A percentile compares a stretch with the other conserved stretches of the same genome.
These are phyloP conservation scores for Metschnikowia santaceciliae DNA, from an alignment of 805 yeast species.

Conservation along the genomic window DNA sequence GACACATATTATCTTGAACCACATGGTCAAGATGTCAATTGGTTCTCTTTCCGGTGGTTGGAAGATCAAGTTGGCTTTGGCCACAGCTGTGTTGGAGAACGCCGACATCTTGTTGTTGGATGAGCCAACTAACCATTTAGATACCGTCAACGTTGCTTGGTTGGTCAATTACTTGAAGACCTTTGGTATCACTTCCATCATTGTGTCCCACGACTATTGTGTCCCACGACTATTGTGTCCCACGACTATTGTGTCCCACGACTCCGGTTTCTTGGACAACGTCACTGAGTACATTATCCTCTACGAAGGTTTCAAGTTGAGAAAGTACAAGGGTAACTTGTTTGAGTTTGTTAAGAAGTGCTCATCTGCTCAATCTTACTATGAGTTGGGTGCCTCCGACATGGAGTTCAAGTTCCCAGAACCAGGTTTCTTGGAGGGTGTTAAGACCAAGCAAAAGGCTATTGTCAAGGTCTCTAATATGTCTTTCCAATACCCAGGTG, in stretches of 20 bases:
- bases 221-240: conserved; percentile 92
- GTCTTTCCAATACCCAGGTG: conserved; percentile 99
- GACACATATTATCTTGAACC: too few species aligned
- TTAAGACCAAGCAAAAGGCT: conserved; percentile 97
- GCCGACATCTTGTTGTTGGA: conserved; percentile 97
- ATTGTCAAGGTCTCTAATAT: conserved; percentile 96
- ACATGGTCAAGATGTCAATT: conserved; percentile 88
- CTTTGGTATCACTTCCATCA: conserved; percentile 97
- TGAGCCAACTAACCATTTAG: conserved; percentile 99
- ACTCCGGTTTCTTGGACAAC: conserved; percentile 98
- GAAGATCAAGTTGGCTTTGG: conserved; percentile 99
- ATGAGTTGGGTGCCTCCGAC: conserved; percentile 98
- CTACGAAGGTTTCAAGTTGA: conserved; percentile 99
- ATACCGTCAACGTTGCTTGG: conserved; percentile 99
- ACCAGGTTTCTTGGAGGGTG: conserved; percentile 99
- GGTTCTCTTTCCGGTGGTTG: conserved; percentile 99
- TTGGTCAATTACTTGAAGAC: conserved; percentile 98
- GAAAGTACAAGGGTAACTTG: conserved; percentile 99
- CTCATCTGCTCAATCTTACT: conserved; percentile 98
- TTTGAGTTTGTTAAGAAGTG: conserved; percentile 98
- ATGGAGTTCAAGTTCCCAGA: conserved; percentile 97
- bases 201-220: conserved; percentile 55
- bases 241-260: conserved; percentile 48
- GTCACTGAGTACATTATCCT: conserved; percentile 98
- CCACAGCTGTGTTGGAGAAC: conserved; percentile 98